Evolutionary conservation across 345 rosid genomes (phyloP).

Genomic region (Raphanus raphanistrum): DNA sequence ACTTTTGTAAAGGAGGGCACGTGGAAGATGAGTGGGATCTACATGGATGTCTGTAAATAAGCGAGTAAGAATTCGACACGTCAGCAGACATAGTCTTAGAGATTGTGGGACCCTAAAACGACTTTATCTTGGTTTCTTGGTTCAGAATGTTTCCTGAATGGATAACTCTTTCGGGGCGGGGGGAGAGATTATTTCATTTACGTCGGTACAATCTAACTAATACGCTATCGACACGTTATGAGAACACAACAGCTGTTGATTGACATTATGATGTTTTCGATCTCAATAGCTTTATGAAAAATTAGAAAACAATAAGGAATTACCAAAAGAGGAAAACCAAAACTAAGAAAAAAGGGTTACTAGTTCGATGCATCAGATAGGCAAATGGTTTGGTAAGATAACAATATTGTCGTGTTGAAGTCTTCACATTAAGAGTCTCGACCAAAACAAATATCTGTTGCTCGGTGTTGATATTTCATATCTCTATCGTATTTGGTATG

Average conservation of each 20-base stretch:
- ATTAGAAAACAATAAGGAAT: neutral
- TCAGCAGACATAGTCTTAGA: slow-evolving; percentile 1
- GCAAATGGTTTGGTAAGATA: neutral
- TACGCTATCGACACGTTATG: neutral
- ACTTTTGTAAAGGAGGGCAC: slow-evolving; percentile 5
- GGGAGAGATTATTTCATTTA: slow-evolving; percentile 17
- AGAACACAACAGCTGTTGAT: neutral
- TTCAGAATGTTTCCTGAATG: slow-evolving; percentile 38
- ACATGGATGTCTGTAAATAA: slow-evolving; percentile 5
- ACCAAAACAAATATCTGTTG: neutral
- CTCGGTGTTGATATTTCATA: too few species aligned
- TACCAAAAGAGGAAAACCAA: neutral
- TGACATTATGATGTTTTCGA: neutral
- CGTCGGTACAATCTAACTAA: neutral
- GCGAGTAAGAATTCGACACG: slow-evolving; percentile 13
- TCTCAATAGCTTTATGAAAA: neutral
- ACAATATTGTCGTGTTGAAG: neutral
- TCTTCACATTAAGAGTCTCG: neutral
- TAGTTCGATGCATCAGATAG: neutral
- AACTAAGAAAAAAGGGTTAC: neutral
- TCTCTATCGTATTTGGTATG: neutral
- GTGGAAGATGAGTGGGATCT: slow-evolving; percentile 18
- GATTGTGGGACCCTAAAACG: slow-evolving; percentile 15
- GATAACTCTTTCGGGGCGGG: slow-evolving; percentile 15
- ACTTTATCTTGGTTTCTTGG: slow-evolving; percentile 34